A percentile compares a stretch with the other conserved stretches of the same genome.
Conservation (phyloP, 495 filamentous ascomycete species). For the Physcia stellaris region DNA sequence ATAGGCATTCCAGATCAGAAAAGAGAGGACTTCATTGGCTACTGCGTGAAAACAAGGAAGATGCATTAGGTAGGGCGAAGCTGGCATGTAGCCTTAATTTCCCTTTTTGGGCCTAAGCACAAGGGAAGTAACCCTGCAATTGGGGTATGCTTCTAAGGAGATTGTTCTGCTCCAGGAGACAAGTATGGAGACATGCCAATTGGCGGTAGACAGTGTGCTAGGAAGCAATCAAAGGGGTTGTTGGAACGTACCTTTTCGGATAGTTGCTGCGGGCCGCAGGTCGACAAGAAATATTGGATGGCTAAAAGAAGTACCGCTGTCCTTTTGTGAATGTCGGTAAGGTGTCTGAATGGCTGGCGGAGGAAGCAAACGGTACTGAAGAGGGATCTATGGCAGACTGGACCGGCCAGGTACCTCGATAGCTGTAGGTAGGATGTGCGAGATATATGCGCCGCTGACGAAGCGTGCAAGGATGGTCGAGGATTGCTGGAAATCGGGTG, state of each 20-base stretch:
- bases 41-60: too few relatives aligned
- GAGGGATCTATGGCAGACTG: slow-evolving; percentile 1
- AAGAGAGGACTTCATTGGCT: too few relatives aligned
- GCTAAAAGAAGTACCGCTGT: background rate
- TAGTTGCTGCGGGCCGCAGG: slow-evolving; percentile 7
- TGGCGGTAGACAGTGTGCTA: too few relatives aligned
- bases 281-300: slow-evolving; percentile 1
- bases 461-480: background rate
- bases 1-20: too few relatives aligned
- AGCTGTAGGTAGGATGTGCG: background rate
- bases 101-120: background rate
- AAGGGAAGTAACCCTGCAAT: background rate
- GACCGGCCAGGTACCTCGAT: slow-evolving; percentile 1
- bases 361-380: slow-evolving; percentile 1
- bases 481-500: background rate
- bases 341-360: too few relatives aligned
- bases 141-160: too few relatives aligned
- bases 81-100: slow-evolving; percentile 5
- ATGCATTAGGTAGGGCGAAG: too few relatives aligned
- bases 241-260: slow-evolving; percentile 7
- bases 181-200: too few relatives aligned
- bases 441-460: background rate
- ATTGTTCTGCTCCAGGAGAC: too few relatives aligned
- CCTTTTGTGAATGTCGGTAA: background rate
- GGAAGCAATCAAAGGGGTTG: slow-evolving; percentile 5